Conservation (phyloP, 345 rosid genomes). For the Populus pruinosa region DNA sequence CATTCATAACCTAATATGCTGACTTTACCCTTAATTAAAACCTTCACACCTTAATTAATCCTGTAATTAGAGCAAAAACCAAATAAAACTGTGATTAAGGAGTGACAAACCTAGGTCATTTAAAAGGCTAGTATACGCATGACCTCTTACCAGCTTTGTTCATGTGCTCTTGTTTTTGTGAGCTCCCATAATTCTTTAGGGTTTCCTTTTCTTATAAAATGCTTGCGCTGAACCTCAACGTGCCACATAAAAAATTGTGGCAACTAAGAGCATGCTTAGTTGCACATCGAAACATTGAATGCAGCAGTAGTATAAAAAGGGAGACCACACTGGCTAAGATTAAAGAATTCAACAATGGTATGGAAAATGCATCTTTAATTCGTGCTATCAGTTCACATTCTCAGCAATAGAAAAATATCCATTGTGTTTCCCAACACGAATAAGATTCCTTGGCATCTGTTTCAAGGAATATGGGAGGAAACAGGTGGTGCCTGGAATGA, state of each 20-base stretch:
- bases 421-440: background rate
- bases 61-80: background rate
- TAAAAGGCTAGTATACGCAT: background rate
- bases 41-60: background rate
- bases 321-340: background rate
- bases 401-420: background rate
- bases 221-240: background rate
- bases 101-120: background rate
- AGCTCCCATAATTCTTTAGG: background rate
- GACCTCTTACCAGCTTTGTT: conserved; percentile 5
- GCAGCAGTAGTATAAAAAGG: background rate
- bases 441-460: conserved; percentile 3
- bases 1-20: background rate
- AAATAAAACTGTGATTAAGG: background rate
- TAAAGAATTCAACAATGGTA: background rate
- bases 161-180: conserved; percentile 5
- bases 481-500: background rate
- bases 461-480: background rate
- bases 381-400: background rate
- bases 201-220: background rate
- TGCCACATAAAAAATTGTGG: background rate
- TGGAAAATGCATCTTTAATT: background rate
- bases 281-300: background rate
- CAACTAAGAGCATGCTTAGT: conserved; percentile 12
- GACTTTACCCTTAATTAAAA: background rate